These are phyloP conservation scores for Fusarium xylarioides DNA, from an alignment of 2,329 filamentous ascomycete species.

Conservation along the genomic window DNA sequence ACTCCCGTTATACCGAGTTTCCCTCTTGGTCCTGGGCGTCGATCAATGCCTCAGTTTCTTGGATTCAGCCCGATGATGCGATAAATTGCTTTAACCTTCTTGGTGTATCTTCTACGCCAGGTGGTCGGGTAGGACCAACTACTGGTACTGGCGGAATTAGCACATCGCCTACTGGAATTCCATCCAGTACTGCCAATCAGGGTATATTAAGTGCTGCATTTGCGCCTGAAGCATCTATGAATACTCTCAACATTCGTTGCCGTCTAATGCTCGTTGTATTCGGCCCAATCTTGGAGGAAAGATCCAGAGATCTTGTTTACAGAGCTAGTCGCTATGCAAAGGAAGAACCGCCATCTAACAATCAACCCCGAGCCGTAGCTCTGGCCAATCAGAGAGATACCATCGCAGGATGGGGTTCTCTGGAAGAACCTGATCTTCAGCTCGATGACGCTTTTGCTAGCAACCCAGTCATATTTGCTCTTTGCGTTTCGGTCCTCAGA, in stretches of 20 bases:
- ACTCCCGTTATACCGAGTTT: neutral
- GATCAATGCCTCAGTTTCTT: neutral
- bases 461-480: no score
- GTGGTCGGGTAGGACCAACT: no score
- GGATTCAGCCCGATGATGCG: neutral
- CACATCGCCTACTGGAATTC: neutral
- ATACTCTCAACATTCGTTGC: neutral
- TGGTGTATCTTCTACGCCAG: neutral
- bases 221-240: neutral
- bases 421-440: neutral
- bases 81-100: accelerated
- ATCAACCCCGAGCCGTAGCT: no score
- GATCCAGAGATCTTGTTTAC: neutral
- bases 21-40: neutral
- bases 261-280: accelerated
- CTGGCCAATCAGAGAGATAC: no score
- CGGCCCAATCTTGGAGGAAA: accelerated
- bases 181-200: no score
- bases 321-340: neutral
- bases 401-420: neutral
- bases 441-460: no score
- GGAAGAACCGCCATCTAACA: neutral
- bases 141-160: neutral
- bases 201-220: neutral
- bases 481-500: no score